Evolutionary conservation across 192 early-diverging fungal genomes (phyloP).

Genomic region (Rhizoclosmatium sp.): DNA sequence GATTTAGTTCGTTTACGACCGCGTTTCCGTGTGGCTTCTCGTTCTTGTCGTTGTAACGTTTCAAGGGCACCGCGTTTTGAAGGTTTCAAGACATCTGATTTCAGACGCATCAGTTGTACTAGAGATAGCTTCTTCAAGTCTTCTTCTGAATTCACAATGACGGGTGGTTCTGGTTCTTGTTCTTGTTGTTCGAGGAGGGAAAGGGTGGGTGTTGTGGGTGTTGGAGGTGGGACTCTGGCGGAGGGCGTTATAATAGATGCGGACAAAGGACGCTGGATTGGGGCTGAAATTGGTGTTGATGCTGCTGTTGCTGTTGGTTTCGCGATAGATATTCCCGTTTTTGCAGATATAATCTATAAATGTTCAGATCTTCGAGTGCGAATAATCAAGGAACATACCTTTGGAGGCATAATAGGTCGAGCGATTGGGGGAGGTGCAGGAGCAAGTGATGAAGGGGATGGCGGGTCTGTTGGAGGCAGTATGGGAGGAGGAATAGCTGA

Average conservation of each 20-base stretch:
- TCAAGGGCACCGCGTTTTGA: not conserved
- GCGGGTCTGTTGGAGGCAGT: too few relatives aligned
- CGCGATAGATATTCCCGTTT: not conserved
- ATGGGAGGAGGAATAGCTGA: too few relatives aligned
- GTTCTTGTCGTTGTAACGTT: not conserved
- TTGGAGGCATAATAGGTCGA: too few relatives aligned
- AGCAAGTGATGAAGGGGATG: too few relatives aligned
- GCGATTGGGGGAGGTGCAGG: too few relatives aligned
- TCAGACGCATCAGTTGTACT: not conserved
- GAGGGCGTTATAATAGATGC: not conserved
- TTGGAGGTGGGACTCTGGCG: too few relatives aligned
- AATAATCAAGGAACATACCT: too few relatives aligned
- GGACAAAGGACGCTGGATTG: not conserved
- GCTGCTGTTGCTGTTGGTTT: not conserved
- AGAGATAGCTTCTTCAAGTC: constrained; percentile 12
- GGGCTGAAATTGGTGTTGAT: too few relatives aligned
- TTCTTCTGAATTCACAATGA: not conserved
- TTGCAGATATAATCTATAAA: not conserved
- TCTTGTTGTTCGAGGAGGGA: too few relatives aligned
- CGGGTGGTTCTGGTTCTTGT: not conserved
- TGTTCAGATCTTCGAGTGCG: too few relatives aligned
- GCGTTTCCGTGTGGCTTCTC: not conserved
- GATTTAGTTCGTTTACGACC: not conserved
- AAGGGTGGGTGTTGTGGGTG: too few relatives aligned
- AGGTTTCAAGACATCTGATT: constrained; percentile 9